A percentile compares a stretch with the other conserved stretches of the same genome.
These are phyloP conservation scores for Porogramme epimiltina DNA, from an alignment of 1,284 basidiomycete genomes.

Conservation along the genomic window DNA sequence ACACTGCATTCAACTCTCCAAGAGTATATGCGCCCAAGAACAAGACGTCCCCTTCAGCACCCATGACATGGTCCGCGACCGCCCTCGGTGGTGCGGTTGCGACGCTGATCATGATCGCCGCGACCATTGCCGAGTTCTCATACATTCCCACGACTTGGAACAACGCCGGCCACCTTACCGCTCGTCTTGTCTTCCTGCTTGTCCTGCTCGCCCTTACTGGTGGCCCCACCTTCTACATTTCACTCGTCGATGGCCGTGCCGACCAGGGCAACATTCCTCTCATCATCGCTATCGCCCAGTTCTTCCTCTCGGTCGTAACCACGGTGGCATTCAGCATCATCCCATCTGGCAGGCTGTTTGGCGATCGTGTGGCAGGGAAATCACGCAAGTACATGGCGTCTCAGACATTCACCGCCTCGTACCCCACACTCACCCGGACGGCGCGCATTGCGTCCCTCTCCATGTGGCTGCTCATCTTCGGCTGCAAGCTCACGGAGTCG, in stretches of 20 bases:
- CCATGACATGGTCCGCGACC: slow-evolving; percentile 92
- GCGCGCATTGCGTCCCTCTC: slow-evolving; percentile 79
- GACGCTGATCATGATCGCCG: slow-evolving; percentile 87
- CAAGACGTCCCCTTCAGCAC: slow-evolving; percentile 58
- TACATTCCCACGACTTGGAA: slow-evolving; percentile 99
- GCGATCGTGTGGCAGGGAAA: slow-evolving; percentile 93
- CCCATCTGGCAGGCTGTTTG: slow-evolving; percentile 93
- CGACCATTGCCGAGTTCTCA: slow-evolving; percentile 89
- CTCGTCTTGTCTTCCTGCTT: slow-evolving; percentile 84
- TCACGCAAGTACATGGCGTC: slow-evolving; percentile 94
- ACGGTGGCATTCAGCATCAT: slow-evolving; percentile 82
- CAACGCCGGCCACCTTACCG: slow-evolving; percentile 91
- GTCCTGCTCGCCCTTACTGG: slow-evolving; percentile 85
- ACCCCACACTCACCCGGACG: slow-evolving; percentile 69
- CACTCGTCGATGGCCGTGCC: slow-evolving; percentile 68
- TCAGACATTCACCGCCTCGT: slow-evolving; percentile 96
- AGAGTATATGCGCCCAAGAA: slow-evolving; percentile 81
- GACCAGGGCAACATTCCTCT: slow-evolving; percentile 64
- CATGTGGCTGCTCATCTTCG: slow-evolving; percentile 90
- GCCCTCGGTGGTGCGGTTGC: slow-evolving; percentile 91
- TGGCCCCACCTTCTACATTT: slow-evolving; percentile 91
- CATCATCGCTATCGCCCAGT: slow-evolving; percentile 88
- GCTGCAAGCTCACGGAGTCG: slow-evolving; percentile 91
- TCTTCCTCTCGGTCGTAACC: slow-evolving; percentile 82
- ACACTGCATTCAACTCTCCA: slow-evolving; percentile 96